phyloP scores from a whole-genome alignment of 1,139 yeast genomes.

The Suhomyces bolitotheri region DNA sequence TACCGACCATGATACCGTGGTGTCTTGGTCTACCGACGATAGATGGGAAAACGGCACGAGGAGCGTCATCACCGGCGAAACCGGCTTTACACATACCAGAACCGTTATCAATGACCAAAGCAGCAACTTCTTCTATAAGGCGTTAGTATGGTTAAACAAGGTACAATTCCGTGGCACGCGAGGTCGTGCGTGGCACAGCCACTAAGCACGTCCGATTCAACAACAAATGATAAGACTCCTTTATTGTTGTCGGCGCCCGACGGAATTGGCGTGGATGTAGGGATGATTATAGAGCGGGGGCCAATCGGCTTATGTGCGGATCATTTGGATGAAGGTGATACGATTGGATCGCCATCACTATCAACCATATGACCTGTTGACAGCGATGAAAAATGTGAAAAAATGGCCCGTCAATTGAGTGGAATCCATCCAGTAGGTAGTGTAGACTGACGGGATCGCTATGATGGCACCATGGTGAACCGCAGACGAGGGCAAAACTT shows the following conservation, averaged over 20 bases:
- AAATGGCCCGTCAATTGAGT: slow-evolving; percentile 6
- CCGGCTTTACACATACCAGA: slow-evolving; percentile 99
- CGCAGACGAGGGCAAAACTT: too few species aligned
- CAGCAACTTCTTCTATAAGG: slow-evolving; percentile 53
- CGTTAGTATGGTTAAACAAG: too few species aligned
- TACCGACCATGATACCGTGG: slow-evolving; percentile 99
- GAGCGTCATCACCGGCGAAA: slow-evolving; percentile 99
- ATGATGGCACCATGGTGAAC: too few species aligned
- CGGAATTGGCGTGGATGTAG: slow-evolving; percentile 10
- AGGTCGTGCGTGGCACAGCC: slow-evolving; percentile 7
- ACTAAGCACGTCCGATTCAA: slow-evolving; percentile 3
- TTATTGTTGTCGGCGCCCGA: neutral
- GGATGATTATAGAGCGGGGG: too few species aligned
- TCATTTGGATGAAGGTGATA: too few species aligned
- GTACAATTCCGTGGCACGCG: too few species aligned
- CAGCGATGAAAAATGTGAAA: slow-evolving; percentile 8
- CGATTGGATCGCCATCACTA: too few species aligned
- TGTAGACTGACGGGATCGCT: neutral
- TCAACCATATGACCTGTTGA: too few species aligned
- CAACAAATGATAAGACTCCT: slow-evolving; percentile 11
- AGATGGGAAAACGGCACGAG: slow-evolving; percentile 99
- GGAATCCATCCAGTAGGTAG: slow-evolving; percentile 5
- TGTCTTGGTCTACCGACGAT: slow-evolving; percentile 99
- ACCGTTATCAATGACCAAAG: slow-evolving; percentile 98
- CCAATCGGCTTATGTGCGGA: too few species aligned